Percentiles rank a stretch among this genome's conserved stretches.
Evolutionary conservation across 2,329 filamentous ascomycete species (phyloP).

Genomic region (Penicillium psychrosexuale): DNA sequence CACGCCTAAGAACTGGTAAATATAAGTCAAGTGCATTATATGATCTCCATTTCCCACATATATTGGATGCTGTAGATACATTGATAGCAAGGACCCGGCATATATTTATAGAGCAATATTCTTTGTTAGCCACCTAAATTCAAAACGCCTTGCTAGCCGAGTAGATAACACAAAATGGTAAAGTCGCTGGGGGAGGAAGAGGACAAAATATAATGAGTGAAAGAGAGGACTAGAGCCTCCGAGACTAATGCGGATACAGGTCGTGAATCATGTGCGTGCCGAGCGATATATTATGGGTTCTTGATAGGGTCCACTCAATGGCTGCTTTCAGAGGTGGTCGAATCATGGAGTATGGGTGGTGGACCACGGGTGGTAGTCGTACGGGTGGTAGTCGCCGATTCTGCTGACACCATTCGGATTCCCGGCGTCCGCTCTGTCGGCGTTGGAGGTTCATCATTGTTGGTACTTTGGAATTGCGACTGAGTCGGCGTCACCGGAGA

Average conservation of each 20-base stretch:
- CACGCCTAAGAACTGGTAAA: not conserved
- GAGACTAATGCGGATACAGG: slow-evolving; percentile 18
- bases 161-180: slow-evolving; percentile 5
- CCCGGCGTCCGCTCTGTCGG: not conserved
- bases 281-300: slow-evolving; percentile 1
- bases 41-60: not conserved
- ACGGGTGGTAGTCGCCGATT: not conserved
- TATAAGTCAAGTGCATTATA: not conserved
- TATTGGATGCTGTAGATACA: slow-evolving; percentile 1
- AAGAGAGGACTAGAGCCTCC: slow-evolving; percentile 7
- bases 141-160: slow-evolving; percentile 29
- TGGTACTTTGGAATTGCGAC: slow-evolving; percentile 6
- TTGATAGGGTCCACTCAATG: no score
- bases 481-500: slow-evolving; percentile 26
- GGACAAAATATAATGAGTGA: slow-evolving; percentile 6
- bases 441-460: slow-evolving; percentile 7
- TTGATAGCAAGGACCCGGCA: not conserved
- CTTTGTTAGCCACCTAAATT: not conserved
- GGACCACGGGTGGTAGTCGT: not conserved
- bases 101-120: not conserved
- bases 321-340: not conserved
- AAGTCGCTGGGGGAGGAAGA: not conserved
- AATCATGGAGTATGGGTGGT: slow-evolving; percentile 5
- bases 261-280: slow-evolving; percentile 22
- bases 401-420: slow-evolving; percentile 2